Evolutionary conservation across 495 filamentous ascomycete genomes (phyloP), one percentile per base, ranked within the genome.

Genomic region (Bombardia bombarda): DNA sequence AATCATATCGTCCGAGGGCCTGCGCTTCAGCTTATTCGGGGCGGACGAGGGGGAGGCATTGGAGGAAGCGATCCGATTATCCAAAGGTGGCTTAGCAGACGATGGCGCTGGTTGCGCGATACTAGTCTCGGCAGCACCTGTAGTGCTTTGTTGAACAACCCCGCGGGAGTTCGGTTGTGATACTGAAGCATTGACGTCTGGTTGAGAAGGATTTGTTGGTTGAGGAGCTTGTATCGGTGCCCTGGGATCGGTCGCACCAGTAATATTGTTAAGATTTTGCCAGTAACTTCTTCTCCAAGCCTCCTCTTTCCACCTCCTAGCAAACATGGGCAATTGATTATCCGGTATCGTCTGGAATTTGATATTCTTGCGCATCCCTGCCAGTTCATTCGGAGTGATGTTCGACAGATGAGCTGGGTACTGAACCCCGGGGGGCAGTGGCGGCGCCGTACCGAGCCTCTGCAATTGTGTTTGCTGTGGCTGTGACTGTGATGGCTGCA

Each of bases 191-290:
- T n/a, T n/a, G n/a, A n/a, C n/a, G n/a, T n/a, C n/a, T n/a, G n/a
- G n/a, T n/a, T n/a, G n/a, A n/a, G n/a, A n/a, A n/a, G n/a, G n/a
- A 7, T 21, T 16, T 23, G 40, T 7, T 10, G 40, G 16, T 33
- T 17, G 17, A 7, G 25, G 16, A 13, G 7, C 39, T 21, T 19
- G 31, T 10, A 38, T 49, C 50, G 43, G 53, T 45, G 20, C 58
- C 45, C 17, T 74, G 52, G 51, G 39, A 51, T 36, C n/a, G 47
- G 60, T 42, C 60, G 52, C 24, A 47, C 37, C 20, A 51, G 62
- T 42, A 77, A 68, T 19, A 66, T 40, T 30, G 17, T 22, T 33
- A 10, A 36, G 41, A 13, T 18, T 16, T 4, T 43, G 18, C 28
- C 28, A 42, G 24, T 40, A 40, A 8, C 25, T 33, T 32, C 28